Conservation (phyloP, 345 rosid species). For the Citrus trifoliata region DNA sequence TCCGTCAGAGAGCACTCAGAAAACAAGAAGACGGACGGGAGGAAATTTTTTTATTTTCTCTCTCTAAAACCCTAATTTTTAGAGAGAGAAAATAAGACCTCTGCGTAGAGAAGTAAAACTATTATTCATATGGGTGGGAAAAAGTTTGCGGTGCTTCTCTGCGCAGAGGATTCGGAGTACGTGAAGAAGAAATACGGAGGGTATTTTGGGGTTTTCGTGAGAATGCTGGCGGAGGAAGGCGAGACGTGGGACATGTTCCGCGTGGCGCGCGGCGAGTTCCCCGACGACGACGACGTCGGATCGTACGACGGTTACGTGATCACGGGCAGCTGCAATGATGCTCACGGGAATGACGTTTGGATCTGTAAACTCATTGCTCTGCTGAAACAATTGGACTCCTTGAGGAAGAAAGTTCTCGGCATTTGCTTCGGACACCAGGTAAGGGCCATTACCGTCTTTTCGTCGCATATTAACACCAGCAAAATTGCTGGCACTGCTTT, state of each 20-base stretch:
- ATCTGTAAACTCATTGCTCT: slow-evolving; percentile 47
- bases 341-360: slow-evolving; percentile 56
- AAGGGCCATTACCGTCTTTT: background rate
- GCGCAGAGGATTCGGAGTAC: slow-evolving; percentile 68
- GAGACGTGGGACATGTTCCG: slow-evolving; percentile 57
- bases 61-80: background rate
- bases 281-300: slow-evolving; percentile 40
- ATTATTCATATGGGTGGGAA: slow-evolving; percentile 20
- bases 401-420: slow-evolving; percentile 57
- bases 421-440: slow-evolving; percentile 88
- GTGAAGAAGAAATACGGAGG: slow-evolving; percentile 54
- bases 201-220: slow-evolving; percentile 48
- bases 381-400: slow-evolving; percentile 41
- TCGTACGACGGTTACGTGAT: slow-evolving; percentile 60
- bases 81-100: slow-evolving; percentile 1
- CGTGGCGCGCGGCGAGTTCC: slow-evolving; percentile 49
- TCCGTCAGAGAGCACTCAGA: background rate
- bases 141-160: slow-evolving; percentile 56
- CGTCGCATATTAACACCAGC: background rate
- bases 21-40: too few relatives aligned
- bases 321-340: slow-evolving; percentile 69
- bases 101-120: background rate
- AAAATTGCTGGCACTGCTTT: too few relatives aligned
- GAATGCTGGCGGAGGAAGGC: slow-evolving; percentile 55
- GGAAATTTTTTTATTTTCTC: background rate